Evolutionary conservation across 805 yeast genomes (phyloP), one percentile per base, ranked within the genome.

Genomic region (Candida andamanensis): DNA sequence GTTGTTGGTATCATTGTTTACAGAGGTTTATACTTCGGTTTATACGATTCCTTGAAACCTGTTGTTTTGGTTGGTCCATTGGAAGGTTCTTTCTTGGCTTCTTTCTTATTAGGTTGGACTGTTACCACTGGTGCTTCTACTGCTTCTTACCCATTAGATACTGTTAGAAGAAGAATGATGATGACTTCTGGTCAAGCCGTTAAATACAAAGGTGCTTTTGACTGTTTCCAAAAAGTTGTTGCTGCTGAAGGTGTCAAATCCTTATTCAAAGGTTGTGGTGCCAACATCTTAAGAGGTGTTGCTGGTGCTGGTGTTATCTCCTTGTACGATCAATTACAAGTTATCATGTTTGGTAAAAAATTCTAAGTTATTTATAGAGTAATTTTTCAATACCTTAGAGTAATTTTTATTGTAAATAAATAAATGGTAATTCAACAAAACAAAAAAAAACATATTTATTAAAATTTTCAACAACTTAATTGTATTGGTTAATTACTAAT

Each of bases 251-350:
- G 97, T 85, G 69, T 85, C 57, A 58, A 63, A 42, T 85, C 97
- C 56, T 77, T 87, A 72, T 87, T 87, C 90, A 89, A 85, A 80
- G 97, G 97, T 78, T 87, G 95, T 73, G 95, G 90, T 81, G 96
- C 97, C 70, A 87, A 87, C 92, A 87, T 87, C 80, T 79, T 87
- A 72, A 87, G 97, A 83, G 96, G 96, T 85, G 95, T 87, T 66
- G 97, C 97, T 71, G 95, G 95, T 80, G 97, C 97, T 64, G 95
- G 95, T 85, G 97, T 89, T 59, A 85, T 87, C 70, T 87, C 97
- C 76, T 61, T 89, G 78, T 87, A 89, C 78, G 97, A 89, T 72
- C 95, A 87, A 76, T 76, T 87, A 69, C 96, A 87, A 76, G 70
- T 87, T 73, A 80, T 87, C 78, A 39, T 89, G 57, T 86, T 87